phyloP scores from a whole-genome alignment of 2,329 filamentous ascomycete genomes.

The Reticulascus tulasneorum region DNA sequence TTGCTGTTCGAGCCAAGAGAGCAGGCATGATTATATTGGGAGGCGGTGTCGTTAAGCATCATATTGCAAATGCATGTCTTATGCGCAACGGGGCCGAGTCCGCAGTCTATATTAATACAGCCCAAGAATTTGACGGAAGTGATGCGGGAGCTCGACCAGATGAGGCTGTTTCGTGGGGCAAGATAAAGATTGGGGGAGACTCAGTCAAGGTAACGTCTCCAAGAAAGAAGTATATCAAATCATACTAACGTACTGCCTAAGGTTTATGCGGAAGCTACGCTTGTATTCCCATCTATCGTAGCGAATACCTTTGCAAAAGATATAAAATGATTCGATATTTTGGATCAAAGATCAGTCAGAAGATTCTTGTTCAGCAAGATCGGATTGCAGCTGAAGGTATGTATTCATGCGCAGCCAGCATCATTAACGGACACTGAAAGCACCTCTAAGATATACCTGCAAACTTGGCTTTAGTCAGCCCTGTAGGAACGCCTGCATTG shows the following conservation, averaged over 20 bases:
- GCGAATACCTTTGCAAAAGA: constrained; percentile 61
- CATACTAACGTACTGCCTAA: constrained; percentile 19
- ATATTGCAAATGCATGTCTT: constrained; percentile 94
- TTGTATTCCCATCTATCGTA: constrained; percentile 63
- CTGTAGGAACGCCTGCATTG: too few relatives aligned
- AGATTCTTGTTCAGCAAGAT: too few relatives aligned
- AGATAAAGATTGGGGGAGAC: constrained; percentile 86
- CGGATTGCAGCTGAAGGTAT: too few relatives aligned
- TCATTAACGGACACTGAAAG: too few relatives aligned
- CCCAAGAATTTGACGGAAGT: constrained; percentile 94
- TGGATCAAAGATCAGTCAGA: too few relatives aligned
- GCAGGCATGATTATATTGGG: constrained; percentile 95
- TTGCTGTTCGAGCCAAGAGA: constrained; percentile 80
- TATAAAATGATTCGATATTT: not conserved
- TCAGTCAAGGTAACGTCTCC: constrained; percentile 73
- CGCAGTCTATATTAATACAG: constrained; percentile 97
- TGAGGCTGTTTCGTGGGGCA: constrained; percentile 97
- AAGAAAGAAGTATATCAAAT: not conserved
- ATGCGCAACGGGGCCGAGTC: constrained; percentile 98
- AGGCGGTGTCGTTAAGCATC: constrained; percentile 94
- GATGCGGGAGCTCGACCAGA: constrained; percentile 93
- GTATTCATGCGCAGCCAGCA: too few relatives aligned
- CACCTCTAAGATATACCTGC: too few relatives aligned
- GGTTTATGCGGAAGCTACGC: constrained; percentile 63
- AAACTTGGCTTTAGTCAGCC: too few relatives aligned